A percentile compares a stretch with the other conserved stretches of the same genome.
These are phyloP conservation scores for Fraxinus pennsylvanica DNA, from an alignment of 257 asterid genomes.

Conservation along the genomic window DNA sequence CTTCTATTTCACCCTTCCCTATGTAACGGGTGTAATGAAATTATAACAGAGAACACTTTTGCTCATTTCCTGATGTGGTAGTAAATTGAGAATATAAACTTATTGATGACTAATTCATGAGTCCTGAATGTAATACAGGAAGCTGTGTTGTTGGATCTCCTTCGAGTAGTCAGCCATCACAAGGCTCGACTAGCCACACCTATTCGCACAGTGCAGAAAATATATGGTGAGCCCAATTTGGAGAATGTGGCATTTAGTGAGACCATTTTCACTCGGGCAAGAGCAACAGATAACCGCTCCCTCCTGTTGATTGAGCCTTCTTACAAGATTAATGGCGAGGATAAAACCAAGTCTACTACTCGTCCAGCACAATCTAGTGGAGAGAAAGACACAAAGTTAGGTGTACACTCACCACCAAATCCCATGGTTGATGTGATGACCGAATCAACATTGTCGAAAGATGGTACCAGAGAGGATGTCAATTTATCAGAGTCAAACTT, in stretches of 20 bases:
- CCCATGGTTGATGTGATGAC: slow-evolving; percentile 49
- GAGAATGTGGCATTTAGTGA: slow-evolving; percentile 74
- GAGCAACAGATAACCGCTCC: slow-evolving; percentile 60
- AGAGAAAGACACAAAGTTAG: slow-evolving; percentile 56
- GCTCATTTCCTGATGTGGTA: not conserved
- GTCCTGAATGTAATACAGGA: slow-evolving; percentile 49
- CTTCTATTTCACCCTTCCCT: not conserved
- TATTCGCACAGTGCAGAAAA: slow-evolving; percentile 90
- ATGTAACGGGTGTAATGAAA: not conserved
- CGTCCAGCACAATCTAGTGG: slow-evolving; percentile 51
- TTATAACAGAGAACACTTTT: not conserved
- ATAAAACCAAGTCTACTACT: slow-evolving; percentile 55
- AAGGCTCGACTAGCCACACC: slow-evolving; percentile 99
- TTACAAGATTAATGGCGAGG: slow-evolving; percentile 77
- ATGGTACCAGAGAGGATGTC: slow-evolving; percentile 11
- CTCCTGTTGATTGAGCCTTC: slow-evolving; percentile 71
- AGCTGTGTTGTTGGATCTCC: slow-evolving; percentile 80
- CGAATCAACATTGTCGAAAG: slow-evolving; percentile 31
- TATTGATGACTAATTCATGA: not conserved
- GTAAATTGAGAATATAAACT: not conserved
- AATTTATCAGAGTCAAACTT: slow-evolving; percentile 10
- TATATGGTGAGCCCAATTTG: slow-evolving; percentile 71
- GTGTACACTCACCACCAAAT: slow-evolving; percentile 42
- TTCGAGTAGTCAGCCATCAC: slow-evolving; percentile 90
- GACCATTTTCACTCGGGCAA: slow-evolving; percentile 45